These are phyloP conservation scores for Coemansia sp. DNA, from an alignment of 192 early-diverging fungal genomes.

Conservation along the genomic window DNA sequence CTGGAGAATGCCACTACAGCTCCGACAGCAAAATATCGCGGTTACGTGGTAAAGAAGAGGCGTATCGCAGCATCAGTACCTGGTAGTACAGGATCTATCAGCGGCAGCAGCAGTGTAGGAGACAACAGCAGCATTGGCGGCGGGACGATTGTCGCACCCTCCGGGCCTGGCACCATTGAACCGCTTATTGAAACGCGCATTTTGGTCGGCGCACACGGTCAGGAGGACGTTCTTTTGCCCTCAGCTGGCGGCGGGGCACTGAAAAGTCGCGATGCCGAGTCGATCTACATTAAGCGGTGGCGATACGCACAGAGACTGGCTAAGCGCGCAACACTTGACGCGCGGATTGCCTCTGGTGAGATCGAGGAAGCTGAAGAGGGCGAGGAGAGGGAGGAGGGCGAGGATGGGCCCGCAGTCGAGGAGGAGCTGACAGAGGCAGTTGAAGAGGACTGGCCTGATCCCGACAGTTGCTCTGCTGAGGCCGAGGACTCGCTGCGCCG, in stretches of 20 bases:
- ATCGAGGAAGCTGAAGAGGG: constrained; percentile 56
- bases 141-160: constrained; percentile 25
- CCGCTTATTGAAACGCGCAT: constrained; percentile 30
- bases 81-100: background rate
- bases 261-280: constrained; percentile 40
- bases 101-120: constrained; percentile 2
- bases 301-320: constrained; percentile 42
- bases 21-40: constrained; percentile 41
- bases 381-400: constrained; percentile 51
- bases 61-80: constrained; percentile 2
- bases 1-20: constrained; percentile 26
- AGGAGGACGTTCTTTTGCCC: constrained; percentile 37
- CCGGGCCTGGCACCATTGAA: constrained; percentile 37
- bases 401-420: constrained; percentile 10
- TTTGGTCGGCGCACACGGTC: constrained; percentile 41
- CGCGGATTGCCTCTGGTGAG: constrained; percentile 40
- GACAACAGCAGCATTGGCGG: background rate
- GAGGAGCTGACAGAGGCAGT: constrained; percentile 12
- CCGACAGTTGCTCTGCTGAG: constrained; percentile 32
- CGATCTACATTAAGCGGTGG: constrained; percentile 47
- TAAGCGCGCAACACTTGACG: constrained; percentile 31
- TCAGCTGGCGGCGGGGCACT: constrained; percentile 4
- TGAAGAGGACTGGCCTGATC: constrained; percentile 43
- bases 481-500: constrained; percentile 53
- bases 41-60: constrained; percentile 52